phyloP scores from a whole-genome alignment of 2,329 filamentous ascomycete genomes.

The Torrubiellomyces zombiae region DNA sequence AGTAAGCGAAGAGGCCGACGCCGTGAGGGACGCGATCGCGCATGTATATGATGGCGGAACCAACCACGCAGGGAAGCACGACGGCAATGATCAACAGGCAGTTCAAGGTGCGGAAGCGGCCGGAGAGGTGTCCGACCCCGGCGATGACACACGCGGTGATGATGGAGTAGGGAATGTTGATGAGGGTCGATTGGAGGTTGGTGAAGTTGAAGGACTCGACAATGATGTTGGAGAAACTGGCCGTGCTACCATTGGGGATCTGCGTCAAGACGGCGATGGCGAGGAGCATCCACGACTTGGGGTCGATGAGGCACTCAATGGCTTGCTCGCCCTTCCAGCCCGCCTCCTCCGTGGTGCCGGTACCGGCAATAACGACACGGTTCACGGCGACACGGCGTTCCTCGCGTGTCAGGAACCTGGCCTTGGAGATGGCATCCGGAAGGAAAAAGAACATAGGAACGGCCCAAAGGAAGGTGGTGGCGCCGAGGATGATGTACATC shows the following conservation, averaged over 20 bases:
- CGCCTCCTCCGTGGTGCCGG: slow-evolving; percentile 30
- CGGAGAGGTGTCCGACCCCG: slow-evolving; percentile 32
- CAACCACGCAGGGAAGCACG: slow-evolving; percentile 32
- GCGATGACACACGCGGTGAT: slow-evolving; percentile 30
- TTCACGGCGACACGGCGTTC: slow-evolving; percentile 32
- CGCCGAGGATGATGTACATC: slow-evolving; percentile 40
- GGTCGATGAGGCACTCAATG: slow-evolving; percentile 35
- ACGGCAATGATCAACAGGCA: slow-evolving; percentile 33
- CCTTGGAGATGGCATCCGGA: slow-evolving; percentile 35
- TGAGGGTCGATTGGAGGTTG: slow-evolving; percentile 33
- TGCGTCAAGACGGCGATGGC: slow-evolving; percentile 33
- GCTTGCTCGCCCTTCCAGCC: slow-evolving; percentile 34
- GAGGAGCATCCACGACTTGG: slow-evolving; percentile 44
- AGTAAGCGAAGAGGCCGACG: slow-evolving; percentile 39
- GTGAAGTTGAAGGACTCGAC: slow-evolving; percentile 39
- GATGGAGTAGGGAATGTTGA: slow-evolving; percentile 42
- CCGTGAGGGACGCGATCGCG: slow-evolving; percentile 22
- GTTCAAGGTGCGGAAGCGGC: slow-evolving; percentile 31
- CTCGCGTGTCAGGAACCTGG: slow-evolving; percentile 37
- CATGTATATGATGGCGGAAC: slow-evolving; percentile 34
- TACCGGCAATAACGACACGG: slow-evolving; percentile 31
- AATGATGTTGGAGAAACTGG: slow-evolving; percentile 41
- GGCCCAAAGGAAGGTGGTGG: slow-evolving; percentile 32
- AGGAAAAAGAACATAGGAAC: slow-evolving; percentile 30
- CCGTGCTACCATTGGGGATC: slow-evolving; percentile 46